A percentile compares a stretch with the other conserved stretches of the same genome.
These are phyloP conservation scores for Corynascus novoguineensis DNA, from an alignment of 495 filamentous ascomycete species.

Conservation along the genomic window DNA sequence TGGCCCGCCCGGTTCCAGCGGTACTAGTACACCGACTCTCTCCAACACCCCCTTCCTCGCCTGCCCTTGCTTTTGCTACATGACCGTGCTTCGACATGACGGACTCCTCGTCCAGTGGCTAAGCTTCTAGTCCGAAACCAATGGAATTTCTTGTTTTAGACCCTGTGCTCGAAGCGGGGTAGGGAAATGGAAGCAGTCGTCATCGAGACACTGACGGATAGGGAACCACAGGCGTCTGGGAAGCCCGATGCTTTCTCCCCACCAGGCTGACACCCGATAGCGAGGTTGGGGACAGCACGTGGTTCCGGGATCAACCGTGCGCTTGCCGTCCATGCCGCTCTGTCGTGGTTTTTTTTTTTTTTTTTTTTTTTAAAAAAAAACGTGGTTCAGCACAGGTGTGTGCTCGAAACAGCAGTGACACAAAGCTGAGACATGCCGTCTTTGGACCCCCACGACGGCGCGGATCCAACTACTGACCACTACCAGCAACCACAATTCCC, in stretches of 20 bases:
- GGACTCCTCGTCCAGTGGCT: not conserved
- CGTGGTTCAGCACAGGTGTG: constrained; percentile 14
- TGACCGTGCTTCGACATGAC: not conserved
- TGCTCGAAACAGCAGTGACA: constrained; percentile 26
- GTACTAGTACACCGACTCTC: not conserved
- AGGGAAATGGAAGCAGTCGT: not conserved
- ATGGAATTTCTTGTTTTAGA: constrained; percentile 1
- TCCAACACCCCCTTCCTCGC: not conserved
- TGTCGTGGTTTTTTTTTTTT: too few species aligned
- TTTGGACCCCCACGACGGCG: constrained; percentile 4
- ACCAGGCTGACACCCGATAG: constrained; percentile 2
- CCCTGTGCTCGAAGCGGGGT: not conserved
- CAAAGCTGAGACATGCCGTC: constrained; percentile 23
- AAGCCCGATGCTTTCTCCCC: constrained; percentile 2
- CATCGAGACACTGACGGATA: not conserved
- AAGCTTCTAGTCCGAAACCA: constrained; percentile 7
- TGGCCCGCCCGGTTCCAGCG: not conserved
- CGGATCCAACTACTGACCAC: constrained; percentile 8
- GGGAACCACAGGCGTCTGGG: constrained; percentile 10
- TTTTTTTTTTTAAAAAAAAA: too few species aligned
- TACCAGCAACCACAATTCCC: constrained; percentile 7
- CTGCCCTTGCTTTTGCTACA: not conserved
- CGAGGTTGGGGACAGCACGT: constrained; percentile 17
- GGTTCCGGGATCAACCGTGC: constrained; percentile 13
- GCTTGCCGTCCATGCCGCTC: not conserved